Base-by-base conservation (phyloP, 768 basidiomycete species). In the Tricholoma furcatifolium region DNA sequence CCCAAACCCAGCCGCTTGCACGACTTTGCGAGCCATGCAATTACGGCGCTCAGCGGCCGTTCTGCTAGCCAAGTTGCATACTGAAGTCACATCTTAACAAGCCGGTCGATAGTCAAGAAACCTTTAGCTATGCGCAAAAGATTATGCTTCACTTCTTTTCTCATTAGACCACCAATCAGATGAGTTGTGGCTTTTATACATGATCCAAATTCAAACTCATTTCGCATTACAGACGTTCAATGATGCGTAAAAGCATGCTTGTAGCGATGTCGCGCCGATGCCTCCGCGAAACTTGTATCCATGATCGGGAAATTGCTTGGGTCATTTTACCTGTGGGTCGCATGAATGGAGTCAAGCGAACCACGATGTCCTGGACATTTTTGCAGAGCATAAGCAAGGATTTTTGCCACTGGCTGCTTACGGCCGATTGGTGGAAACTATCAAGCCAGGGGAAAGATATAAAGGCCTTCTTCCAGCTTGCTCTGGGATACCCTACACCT, bases 41-140 rank as follows among this genome's bases (percentile, higher is more conserved):
- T 79, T 20, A 65, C 64, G 6, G 55, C 63, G 8, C 73, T 87
- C 21, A 65, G 70, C 4, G 86, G 85, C 1, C 85, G 86, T 6
- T 46, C 30, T 18, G 73, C 71, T 27, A 87, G 85, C 65, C 87
- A n/a, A n/a, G n/a, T 77, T 63, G 64, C 74, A n/a, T 88, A 74
- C 62, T 76, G 86, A 27, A n/a, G n/a, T 60, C 86, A n/a, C 62
- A 63, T 30, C 71, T 85, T 39, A 57, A 54, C 14, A 55, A 44
- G 31, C 71, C 74, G 7, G 68, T 77, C 51, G 61, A 74, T 34
- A 80, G 77, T 0, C 66, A 60, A 4, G 52, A 62, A 45, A 84
- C 82, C 4, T 62, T 83, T 11, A 75, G 34, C 66, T 74, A 4
- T 71, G 71, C 38, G 47, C 58, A 4, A 62, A 60, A 24, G 36